A percentile compares a stretch with the other conserved stretches of the same genome.
These are phyloP conservation scores for Ophiostoma perfectum DNA, from an alignment of 2,329 filamentous ascomycete genomes.

Conservation along the genomic window DNA sequence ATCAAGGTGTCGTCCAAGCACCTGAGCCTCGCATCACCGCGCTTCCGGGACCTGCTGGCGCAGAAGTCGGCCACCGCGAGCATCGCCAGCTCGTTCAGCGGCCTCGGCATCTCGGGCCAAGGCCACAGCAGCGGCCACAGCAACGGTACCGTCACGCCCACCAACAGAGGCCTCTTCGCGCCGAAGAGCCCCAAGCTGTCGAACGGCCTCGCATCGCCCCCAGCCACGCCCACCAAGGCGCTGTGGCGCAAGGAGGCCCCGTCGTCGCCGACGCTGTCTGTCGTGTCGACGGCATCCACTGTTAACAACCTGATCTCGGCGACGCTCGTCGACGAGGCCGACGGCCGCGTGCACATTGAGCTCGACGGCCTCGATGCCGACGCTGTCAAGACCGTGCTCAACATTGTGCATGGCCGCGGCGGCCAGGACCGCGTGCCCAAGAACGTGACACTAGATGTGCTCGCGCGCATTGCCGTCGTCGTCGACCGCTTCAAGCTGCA, in stretches of 20 bases:
- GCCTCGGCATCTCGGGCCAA: conserved; percentile 6
- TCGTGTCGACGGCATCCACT: not conserved
- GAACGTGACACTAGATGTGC: conserved; percentile 36
- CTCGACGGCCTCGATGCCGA: conserved; percentile 35
- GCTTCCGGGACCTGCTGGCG: conserved; percentile 28
- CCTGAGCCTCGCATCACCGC: conserved; percentile 34
- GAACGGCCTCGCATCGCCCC: conserved; percentile 17
- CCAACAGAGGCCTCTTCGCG: not conserved
- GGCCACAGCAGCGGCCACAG: not conserved
- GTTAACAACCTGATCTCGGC: not conserved
- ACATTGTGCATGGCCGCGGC: conserved; percentile 42
- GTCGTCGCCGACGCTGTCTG: conserved; percentile 1
- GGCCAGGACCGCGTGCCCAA: conserved; percentile 38
- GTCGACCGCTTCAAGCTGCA: conserved; percentile 40
- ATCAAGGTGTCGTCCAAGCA: conserved; percentile 37
- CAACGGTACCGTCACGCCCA: not conserved
- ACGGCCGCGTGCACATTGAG: conserved; percentile 33
- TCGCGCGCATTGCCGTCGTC: conserved; percentile 42
- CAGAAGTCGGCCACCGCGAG: conserved; percentile 5
- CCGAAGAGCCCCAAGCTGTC: not conserved
- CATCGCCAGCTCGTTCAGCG: not conserved
- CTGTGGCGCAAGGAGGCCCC: conserved; percentile 20
- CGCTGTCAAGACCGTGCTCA: conserved; percentile 39
- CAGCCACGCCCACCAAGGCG: conserved; percentile 14
- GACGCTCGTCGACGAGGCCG: conserved; percentile 26